Evolutionary conservation across 2,329 filamentous ascomycete genomes (phyloP), one percentile per base, ranked within the genome.

Genomic region (Biscogniauxia mediterranea): DNA sequence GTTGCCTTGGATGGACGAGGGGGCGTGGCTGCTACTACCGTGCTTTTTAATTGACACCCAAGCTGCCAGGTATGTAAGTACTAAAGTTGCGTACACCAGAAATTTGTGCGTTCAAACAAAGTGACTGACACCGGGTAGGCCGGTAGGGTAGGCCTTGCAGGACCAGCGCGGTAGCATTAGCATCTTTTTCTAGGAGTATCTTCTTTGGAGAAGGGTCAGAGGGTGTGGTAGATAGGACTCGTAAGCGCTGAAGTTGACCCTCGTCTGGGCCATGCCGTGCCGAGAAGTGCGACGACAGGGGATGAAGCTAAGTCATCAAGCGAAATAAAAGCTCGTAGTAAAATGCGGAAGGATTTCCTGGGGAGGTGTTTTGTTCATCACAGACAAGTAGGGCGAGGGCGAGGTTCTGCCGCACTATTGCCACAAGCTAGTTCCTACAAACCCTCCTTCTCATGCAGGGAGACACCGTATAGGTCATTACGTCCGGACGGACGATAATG

Each of bases 391-490:
- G 38, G 21, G 50, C 26, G 20, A 42, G 28, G 23, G 25, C 53
- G 32, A 38, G 13, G 19, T 46, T 56, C 55, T 65, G 42, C 61
- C 32, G 32, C 20, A 58, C 46, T 58, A 59, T 65, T 58, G 61
- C 60, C 64, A 66, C 64, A 42, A 59, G 59, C 59, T 65, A 60
- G 62, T 61, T 52, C 52, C 54, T 57, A 32, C 32, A 58, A 25
- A 55, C 57, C 32, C 52, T 54, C 57, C n/a, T 26, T 53, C 15
- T 56, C 23, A 55, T 58, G 26, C 54, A 51, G 28, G 21, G 21
- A 52, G 49, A 42, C 58, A 59, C 56, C 52, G 26, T 57, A 50
- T 62, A 55, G 61, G 25, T 32, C 15, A 19, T 9, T 2, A 38
- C 19, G 25, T 38, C 26, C 32, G 52, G 26, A 17, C 26, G 52